These are phyloP conservation scores for Dictyophora rubrovolvata DNA, from an alignment of 768 basidiomycete species.

Conservation along the genomic window DNA sequence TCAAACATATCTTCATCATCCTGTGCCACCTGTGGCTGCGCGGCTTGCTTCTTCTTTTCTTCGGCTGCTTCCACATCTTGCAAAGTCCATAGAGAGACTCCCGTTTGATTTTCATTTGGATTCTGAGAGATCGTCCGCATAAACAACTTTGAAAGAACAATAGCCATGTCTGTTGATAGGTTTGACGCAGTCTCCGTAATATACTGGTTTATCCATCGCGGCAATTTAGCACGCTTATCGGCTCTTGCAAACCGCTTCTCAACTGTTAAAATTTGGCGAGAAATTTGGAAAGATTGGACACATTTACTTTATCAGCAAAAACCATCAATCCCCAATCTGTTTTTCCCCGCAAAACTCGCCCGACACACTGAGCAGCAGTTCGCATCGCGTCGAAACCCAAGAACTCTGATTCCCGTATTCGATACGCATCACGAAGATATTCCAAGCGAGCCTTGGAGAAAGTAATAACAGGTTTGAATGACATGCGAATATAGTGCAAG, in stretches of 20 bases:
- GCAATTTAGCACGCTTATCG: slow-evolving; percentile 91
- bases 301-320: slow-evolving; percentile 88
- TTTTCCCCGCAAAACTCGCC: slow-evolving; percentile 94
- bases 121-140: slow-evolving; percentile 99
- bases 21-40: slow-evolving; percentile 22
- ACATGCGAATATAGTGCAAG: neutral
- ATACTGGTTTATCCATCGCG: slow-evolving; percentile 98
- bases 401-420: slow-evolving; percentile 97
- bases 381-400: slow-evolving; percentile 99
- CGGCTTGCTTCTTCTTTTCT: slow-evolving; percentile 59
- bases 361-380: slow-evolving; percentile 97
- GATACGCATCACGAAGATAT: slow-evolving; percentile 95
- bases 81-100: slow-evolving; percentile 88
- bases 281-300: neutral
- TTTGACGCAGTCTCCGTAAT: slow-evolving; percentile 98
- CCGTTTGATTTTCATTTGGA: slow-evolving; percentile 91
- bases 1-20: slow-evolving; percentile 42
- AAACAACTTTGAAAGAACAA: slow-evolving; percentile 89
- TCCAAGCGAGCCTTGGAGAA: slow-evolving; percentile 68
- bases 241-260: slow-evolving; percentile 79
- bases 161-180: slow-evolving; percentile 94
- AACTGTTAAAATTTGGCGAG: slow-evolving; percentile 3
- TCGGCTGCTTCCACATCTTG: slow-evolving; percentile 86
- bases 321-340: slow-evolving; percentile 99
- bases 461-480: neutral